These are phyloP conservation scores for Penicillium sp. DNA, from an alignment of 2,329 filamentous ascomycete species.

Conservation along the genomic window DNA sequence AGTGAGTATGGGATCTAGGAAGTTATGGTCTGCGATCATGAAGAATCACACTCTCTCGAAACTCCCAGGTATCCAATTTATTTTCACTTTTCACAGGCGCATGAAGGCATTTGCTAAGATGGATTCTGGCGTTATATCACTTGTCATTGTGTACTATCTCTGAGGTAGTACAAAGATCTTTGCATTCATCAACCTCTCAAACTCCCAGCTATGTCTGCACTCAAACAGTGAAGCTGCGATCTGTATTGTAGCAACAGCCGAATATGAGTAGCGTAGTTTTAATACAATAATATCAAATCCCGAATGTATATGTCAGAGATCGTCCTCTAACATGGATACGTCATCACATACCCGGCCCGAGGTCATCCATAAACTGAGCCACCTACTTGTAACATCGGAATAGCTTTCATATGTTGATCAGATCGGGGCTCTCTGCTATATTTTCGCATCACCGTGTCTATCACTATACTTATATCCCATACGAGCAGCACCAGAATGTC, in stretches of 20 bases:
- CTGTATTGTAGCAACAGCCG: background rate
- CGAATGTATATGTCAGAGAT: background rate
- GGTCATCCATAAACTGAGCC: slow-evolving; percentile 4
- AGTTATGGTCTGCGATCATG: background rate
- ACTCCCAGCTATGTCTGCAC: background rate
- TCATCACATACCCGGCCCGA: slow-evolving; percentile 18
- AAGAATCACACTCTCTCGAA: background rate
- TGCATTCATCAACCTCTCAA: background rate
- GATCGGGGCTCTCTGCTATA: background rate
- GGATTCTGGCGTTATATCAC: slow-evolving; percentile 8
- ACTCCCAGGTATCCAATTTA: background rate
- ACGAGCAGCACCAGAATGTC: slow-evolving; percentile 42
- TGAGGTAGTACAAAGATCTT: background rate
- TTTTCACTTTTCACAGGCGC: slow-evolving; percentile 5
- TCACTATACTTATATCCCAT: background rate
- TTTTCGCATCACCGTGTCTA: too few relatives aligned
- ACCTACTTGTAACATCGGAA: background rate
- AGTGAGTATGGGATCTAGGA: background rate
- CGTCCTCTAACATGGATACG: slow-evolving; percentile 13
- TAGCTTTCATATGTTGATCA: background rate
- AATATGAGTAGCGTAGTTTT: background rate
- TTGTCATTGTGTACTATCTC: slow-evolving; percentile 1
- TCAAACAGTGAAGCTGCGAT: background rate
- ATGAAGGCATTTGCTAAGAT: slow-evolving; percentile 11
- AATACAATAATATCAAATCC: background rate